Conservation (phyloP, 768 basidiomycete species). For the Tephrocybe sp. region DNA sequence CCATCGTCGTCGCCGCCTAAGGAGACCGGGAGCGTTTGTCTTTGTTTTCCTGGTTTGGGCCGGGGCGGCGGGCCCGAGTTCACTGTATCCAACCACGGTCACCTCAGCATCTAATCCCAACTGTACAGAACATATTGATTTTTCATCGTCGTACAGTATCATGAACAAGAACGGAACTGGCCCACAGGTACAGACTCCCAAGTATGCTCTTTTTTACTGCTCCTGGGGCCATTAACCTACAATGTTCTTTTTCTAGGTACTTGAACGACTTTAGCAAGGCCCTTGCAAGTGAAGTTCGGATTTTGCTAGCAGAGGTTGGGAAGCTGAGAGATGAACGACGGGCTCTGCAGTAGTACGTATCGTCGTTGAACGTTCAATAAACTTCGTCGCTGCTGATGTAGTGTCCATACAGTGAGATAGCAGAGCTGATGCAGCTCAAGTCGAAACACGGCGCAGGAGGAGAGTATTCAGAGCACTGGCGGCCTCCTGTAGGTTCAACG, state of each 20-base stretch:
- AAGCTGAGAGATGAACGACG: constrained; percentile 75
- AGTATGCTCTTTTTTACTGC: background rate
- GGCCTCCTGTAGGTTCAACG: constrained; percentile 51
- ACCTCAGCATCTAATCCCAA: background rate
- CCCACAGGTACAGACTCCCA: constrained; percentile 16
- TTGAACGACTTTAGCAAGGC: constrained; percentile 85
- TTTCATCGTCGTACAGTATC: background rate
- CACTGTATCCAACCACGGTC: too few relatives aligned
- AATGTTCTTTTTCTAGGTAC: constrained; percentile 37
- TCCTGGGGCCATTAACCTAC: background rate
- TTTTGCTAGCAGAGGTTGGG: constrained; percentile 76
- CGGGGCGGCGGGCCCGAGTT: too few relatives aligned
- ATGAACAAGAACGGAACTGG: constrained; percentile 19
- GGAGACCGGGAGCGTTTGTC: too few relatives aligned
- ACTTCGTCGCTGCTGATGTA: background rate
- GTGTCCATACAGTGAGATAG: constrained; percentile 62
- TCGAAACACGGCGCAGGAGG: constrained; percentile 81
- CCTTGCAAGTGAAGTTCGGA: constrained; percentile 74
- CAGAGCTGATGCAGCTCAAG: constrained; percentile 79
- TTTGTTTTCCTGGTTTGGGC: too few relatives aligned
- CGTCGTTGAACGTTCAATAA: background rate
- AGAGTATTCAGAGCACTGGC: constrained; percentile 76
- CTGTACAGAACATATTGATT: background rate
- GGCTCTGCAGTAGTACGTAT: constrained; percentile 70
- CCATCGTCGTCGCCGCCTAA: constrained; percentile 17